Evolutionary conservation across 2,329 filamentous ascomycete species (phyloP), one percentile per base, ranked within the genome.

Genomic region (Monosporascus cannonballus): DNA sequence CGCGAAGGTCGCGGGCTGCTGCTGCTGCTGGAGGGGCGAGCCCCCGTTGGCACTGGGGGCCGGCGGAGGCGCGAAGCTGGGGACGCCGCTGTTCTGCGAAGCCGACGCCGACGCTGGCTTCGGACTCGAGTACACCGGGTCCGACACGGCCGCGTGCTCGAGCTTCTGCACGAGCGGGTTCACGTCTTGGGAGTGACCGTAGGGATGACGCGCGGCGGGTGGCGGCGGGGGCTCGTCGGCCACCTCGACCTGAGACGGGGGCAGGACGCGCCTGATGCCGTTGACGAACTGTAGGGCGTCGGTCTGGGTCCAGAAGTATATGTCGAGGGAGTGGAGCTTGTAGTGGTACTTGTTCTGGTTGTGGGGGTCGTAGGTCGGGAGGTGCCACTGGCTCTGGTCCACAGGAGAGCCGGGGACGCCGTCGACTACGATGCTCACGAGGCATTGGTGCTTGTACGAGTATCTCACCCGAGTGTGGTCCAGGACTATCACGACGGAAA

Each of bases 321-420:
- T 73, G 64, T 92, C 88, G 53, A 92, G 67, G 0, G 85, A 86
- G 65, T 90, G 84, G 7, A 93, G 78, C 65, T 83, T 84, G 72
- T 90, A 90, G 75, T 90, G 82, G 67, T 90, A 91, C 67, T 87
- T 90, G 65, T 81, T 84, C 68, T 91, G 83, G 68, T 90, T 89
- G 49, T 77, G 77, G 2, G 83, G 82, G 67, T 92, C 87, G 66
- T 80, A 87, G 1, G 83, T 84, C 2, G 87, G 87, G 6, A 92
- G 76, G 68, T 90, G 86, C 89, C 88, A 92, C 67, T 90, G 76
- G 56, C 79, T 79, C 47, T 73, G 72, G 57, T 79, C 65, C 57
- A 56, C 55, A 17, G 64, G 62, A 53, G 57, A 51, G 11, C 62
- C 68, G 51, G 73, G 64, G 54, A 71, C 63, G 52, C 76, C 74